phyloP scores from a whole-genome alignment of 2,329 filamentous ascomycete species.

The Coniochaeta sp. region DNA sequence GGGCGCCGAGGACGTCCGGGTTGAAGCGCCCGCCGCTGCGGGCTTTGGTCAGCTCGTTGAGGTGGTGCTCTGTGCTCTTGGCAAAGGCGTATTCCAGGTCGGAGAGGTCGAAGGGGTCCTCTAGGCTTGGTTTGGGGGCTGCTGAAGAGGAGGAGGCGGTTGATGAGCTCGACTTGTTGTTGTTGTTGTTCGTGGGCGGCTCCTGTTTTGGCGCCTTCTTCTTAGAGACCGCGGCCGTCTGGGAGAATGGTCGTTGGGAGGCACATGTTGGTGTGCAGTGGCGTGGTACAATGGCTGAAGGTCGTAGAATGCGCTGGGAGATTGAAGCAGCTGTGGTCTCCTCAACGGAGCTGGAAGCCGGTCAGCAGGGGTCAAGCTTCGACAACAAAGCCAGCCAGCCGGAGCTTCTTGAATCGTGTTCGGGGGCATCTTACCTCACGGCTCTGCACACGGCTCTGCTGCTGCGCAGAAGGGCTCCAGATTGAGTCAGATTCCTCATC shows the following conservation, averaged over 20 bases:
- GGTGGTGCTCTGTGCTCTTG: slow-evolving; percentile 34
- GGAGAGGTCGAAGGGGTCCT: slow-evolving; percentile 41
- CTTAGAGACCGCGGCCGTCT: slow-evolving; percentile 2
- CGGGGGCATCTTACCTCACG: background rate
- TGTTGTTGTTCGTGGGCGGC: background rate
- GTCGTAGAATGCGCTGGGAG: background rate
- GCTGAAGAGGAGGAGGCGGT: background rate
- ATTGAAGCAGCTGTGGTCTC: background rate
- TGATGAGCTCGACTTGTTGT: background rate
- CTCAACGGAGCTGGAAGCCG: background rate
- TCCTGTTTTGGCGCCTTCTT: background rate
- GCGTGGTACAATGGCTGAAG: background rate
- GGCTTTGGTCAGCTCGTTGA: slow-evolving; percentile 31
- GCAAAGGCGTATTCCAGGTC: slow-evolving; percentile 37
- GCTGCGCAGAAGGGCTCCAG: slow-evolving; percentile 13
- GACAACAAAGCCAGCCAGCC: too few species aligned
- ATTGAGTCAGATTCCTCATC: slow-evolving; percentile 14
- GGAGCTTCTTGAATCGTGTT: background rate
- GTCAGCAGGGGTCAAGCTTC: background rate
- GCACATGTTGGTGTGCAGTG: background rate
- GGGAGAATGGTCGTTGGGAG: slow-evolving; percentile 1
- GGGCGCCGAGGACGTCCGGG: slow-evolving; percentile 38
- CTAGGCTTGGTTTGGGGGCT: slow-evolving; percentile 24
- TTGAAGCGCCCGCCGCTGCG: slow-evolving; percentile 44
- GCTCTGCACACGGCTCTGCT: background rate